Evolutionary conservation across 2,329 filamentous ascomycete genomes (phyloP).

Genomic region (Dothistroma septosporum): DNA sequence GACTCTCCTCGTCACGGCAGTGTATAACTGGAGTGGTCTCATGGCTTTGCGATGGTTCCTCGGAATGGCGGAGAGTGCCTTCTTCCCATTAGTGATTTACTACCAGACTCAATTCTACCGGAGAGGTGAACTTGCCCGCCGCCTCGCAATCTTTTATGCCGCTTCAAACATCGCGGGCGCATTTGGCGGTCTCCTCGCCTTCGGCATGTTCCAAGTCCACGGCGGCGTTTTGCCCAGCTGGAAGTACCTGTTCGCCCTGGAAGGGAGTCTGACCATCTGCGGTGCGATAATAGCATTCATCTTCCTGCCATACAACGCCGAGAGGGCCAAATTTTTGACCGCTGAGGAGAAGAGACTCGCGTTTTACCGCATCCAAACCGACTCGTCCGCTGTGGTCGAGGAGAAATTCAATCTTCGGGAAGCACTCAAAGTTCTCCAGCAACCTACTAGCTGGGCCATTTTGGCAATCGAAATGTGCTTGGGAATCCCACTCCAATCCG

Average conservation of each 20-base stretch:
- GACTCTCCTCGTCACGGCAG: constrained; percentile 57
- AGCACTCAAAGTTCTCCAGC: constrained; percentile 51
- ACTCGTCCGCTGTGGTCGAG: constrained; percentile 63
- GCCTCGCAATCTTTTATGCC: constrained; percentile 71
- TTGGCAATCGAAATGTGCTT: constrained; percentile 56
- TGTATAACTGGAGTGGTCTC: constrained; percentile 60
- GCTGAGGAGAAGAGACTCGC: constrained; percentile 64
- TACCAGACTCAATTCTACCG: constrained; percentile 63
- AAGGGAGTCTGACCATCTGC: constrained; percentile 56
- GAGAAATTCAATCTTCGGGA: constrained; percentile 53
- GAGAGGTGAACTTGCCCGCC: constrained; percentile 64
- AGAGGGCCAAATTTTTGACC: constrained; percentile 61
- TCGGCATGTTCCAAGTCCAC: constrained; percentile 58
- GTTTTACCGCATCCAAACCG: constrained; percentile 69
- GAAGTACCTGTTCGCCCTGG: constrained; percentile 63
- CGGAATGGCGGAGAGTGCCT: constrained; percentile 60
- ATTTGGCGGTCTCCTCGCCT: constrained; percentile 58
- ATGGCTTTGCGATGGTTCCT: constrained; percentile 67
- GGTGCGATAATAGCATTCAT: constrained; percentile 60
- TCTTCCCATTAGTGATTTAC: constrained; percentile 66
- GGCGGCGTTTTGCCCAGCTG: constrained; percentile 51
- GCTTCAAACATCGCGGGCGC: constrained; percentile 69
- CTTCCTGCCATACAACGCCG: constrained; percentile 63
- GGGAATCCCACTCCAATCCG: constrained; percentile 56
- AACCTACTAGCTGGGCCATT: constrained; percentile 53